phyloP scores from a whole-genome alignment of 2,329 filamentous ascomycete species.

The Thyridium curvatum region DNA sequence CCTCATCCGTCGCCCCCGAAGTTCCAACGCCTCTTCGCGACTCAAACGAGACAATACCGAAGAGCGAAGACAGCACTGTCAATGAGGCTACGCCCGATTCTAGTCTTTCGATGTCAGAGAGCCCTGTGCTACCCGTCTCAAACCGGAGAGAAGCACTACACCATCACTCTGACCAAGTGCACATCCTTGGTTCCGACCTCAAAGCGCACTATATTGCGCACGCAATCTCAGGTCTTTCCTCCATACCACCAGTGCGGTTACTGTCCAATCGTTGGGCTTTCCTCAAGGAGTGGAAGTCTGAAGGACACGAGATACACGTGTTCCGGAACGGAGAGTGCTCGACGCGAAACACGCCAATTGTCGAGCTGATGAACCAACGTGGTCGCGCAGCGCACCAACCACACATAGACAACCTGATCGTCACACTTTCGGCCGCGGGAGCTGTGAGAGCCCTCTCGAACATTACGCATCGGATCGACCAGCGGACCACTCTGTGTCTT shows the following conservation, averaged over 20 bases:
- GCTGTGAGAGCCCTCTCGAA: slow-evolving; percentile 15
- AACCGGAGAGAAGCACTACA: too few species aligned
- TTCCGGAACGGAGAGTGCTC: too few species aligned
- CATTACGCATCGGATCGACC: slow-evolving; percentile 21
- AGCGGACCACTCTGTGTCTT: slow-evolving; percentile 24
- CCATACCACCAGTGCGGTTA: slow-evolving; percentile 20
- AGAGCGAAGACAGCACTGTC: too few species aligned
- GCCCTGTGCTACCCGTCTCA: too few species aligned
- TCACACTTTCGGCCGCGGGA: slow-evolving; percentile 20
- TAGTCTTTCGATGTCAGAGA: not conserved
- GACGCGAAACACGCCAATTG: too few species aligned
- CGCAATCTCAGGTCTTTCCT: slow-evolving; percentile 16
- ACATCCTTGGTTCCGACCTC: slow-evolving; percentile 19
- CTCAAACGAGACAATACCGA: too few species aligned
- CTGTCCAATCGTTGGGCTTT: slow-evolving; percentile 13
- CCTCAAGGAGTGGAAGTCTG: slow-evolving; percentile 15
- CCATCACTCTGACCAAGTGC: slow-evolving; percentile 12
- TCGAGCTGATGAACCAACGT: too few species aligned
- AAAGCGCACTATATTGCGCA: slow-evolving; percentile 21
- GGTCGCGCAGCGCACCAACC: too few species aligned
- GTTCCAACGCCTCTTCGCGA: too few species aligned
- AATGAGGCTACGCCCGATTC: not conserved
- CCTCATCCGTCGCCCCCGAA: too few species aligned
- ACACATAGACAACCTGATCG: slow-evolving; percentile 20
- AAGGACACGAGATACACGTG: too few species aligned